Base-by-base conservation (phyloP, 2,329 filamentous ascomycete species). In the Parastagonospora avenae region DNA sequence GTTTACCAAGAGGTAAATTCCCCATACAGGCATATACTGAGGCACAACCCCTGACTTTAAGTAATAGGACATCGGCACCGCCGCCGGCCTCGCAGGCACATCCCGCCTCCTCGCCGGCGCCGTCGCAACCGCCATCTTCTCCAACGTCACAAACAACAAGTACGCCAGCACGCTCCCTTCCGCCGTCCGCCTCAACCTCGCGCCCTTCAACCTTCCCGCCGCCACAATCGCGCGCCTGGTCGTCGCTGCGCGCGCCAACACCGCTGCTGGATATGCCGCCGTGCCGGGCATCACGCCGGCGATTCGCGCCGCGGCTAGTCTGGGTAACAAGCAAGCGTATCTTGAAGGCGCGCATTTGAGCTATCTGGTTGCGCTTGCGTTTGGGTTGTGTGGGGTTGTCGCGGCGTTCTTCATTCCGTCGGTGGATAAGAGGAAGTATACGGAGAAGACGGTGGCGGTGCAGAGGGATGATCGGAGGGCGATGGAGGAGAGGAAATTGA, bases 291-390 rank as follows among this genome's bases (percentile, higher is more conserved):
- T 71, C 31, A 69, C 60, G 1, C 67, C 65, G 11, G 58, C 50
- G 11, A 64, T 69, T 4, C 53, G 57, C 28, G 64, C 64, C 4
- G 67, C 66, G 7, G 64, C 65, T 7, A 54, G 41, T 5, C 37
- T 67, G 8, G 64, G 54, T 2, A 67, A 70, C 28, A 68, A 66
- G 44, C 47, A 70, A 45, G 65, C 68, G 4, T 68, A 70, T 46
- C 48, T 70, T 0, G 45, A 59, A 7, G 68, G 59, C 0, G 62
- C 63, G 3, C 63, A 66, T 48, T 33, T 70, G 15, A 54, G 52
- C 2, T 71, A 70, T 46, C 51, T 66, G n/a, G 68, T 70, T 11
- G 68, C 67, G 2, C 42, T 71, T n/a, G 67, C 64, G 4, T 71
- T 71, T 44, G 68, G 68, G 5, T 37, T 65, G 15, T 46, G 55